These are phyloP conservation scores for Diaporthe capsici DNA, from an alignment of 2,329 filamentous ascomycete species.

Conservation along the genomic window DNA sequence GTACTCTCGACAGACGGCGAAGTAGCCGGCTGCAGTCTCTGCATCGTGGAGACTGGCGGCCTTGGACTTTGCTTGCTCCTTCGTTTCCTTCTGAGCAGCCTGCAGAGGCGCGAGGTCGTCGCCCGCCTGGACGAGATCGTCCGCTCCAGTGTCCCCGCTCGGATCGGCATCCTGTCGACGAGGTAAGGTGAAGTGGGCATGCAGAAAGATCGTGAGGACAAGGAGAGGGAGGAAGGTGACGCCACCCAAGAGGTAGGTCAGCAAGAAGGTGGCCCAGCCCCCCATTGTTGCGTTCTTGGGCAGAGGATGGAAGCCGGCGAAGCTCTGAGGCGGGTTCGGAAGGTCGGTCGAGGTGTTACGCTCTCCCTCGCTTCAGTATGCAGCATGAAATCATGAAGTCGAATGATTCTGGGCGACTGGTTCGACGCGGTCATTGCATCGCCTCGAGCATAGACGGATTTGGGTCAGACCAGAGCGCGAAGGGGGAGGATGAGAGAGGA, in stretches of 20 bases:
- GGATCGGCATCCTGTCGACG: constrained; percentile 57
- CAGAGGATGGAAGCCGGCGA: constrained; percentile 12
- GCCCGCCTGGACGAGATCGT: constrained; percentile 67
- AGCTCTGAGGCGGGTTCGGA: background rate
- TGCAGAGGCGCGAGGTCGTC: constrained; percentile 78
- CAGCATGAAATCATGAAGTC: constrained; percentile 38
- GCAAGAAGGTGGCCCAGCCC: constrained; percentile 71
- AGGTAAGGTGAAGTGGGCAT: constrained; percentile 79
- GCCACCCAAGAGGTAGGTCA: constrained; percentile 87
- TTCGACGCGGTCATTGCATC: constrained; percentile 38
- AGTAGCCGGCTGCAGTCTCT: constrained; percentile 91
- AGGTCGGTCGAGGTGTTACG: constrained; percentile 36
- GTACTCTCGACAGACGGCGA: constrained; percentile 95
- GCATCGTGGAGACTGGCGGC: constrained; percentile 68
- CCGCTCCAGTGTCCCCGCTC: constrained; percentile 48
- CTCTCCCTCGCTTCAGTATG: constrained; percentile 39
- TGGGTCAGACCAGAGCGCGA: background rate
- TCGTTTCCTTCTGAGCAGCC: constrained; percentile 69
- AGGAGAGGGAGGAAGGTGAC: constrained; percentile 88
- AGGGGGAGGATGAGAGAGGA: background rate
- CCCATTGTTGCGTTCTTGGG: constrained; percentile 56
- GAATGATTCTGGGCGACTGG: constrained; percentile 29
- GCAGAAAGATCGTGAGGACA: constrained; percentile 70
- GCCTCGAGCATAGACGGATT: constrained; percentile 16
- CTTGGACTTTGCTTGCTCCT: constrained; percentile 71